phyloP scores from a whole-genome alignment of 73 alveolate species.

The Uronychia binucleata region DNA sequence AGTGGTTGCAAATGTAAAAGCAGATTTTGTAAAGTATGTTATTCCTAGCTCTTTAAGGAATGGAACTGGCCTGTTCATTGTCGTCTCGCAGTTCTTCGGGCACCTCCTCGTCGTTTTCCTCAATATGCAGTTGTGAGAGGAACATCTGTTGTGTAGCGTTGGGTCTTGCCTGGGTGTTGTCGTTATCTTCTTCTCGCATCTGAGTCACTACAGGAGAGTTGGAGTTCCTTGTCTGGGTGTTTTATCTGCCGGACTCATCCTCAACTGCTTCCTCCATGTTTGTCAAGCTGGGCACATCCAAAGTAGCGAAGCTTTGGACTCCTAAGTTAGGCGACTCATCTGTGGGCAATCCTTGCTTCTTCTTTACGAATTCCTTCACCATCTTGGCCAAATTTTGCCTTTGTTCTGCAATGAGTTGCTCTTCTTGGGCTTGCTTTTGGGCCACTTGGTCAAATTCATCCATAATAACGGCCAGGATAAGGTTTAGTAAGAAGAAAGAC shows the following conservation, averaged over 20 bases:
- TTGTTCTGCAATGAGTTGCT: not conserved
- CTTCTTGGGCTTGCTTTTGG: not conserved
- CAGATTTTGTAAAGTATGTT: not conserved
- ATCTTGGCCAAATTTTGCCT: not conserved
- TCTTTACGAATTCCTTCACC: no score
- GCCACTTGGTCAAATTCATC: slow-evolving; percentile 36
- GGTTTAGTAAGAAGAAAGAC: slow-evolving; percentile 52
- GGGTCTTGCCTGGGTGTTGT: no score
- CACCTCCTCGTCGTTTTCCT: no score
- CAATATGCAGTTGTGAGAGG: no score
- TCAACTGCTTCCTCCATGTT: not conserved
- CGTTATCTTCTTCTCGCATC: not conserved
- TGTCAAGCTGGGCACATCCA: not conserved
- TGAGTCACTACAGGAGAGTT: not conserved
- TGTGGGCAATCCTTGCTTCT: no score
- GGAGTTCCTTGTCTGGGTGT: not conserved
- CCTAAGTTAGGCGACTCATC: no score
- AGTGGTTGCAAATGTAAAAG: not conserved
- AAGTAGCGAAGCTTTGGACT: not conserved
- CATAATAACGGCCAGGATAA: slow-evolving; percentile 60
- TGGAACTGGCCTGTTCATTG: not conserved
- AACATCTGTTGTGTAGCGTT: no score
- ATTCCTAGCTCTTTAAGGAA: not conserved
- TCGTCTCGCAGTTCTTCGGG: no score
- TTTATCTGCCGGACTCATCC: no score